Conservation (phyloP, 2,329 filamentous ascomycete species). For the Nemania bipapillata region DNA sequence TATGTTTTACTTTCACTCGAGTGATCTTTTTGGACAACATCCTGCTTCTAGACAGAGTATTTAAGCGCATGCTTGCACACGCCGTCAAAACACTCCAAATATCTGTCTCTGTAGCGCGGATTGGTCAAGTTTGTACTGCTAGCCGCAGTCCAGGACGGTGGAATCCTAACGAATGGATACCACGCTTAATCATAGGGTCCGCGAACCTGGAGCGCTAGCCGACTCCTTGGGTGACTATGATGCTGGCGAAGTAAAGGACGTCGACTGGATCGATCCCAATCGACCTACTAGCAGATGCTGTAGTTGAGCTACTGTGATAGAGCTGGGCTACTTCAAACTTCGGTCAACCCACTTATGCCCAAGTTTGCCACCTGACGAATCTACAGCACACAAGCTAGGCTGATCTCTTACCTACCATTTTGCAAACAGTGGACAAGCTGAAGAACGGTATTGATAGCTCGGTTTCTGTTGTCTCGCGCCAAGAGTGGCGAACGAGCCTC, state of each 20-base stretch:
- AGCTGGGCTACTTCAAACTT: not conserved
- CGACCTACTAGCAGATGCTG: constrained; percentile 21
- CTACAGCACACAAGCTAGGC: not conserved
- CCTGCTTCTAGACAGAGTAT: constrained; percentile 18
- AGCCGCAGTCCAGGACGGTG: constrained; percentile 21
- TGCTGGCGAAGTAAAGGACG: not conserved
- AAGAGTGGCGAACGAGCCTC: constrained; percentile 26
- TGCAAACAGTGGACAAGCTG: not conserved
- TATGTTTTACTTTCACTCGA: too few species aligned
- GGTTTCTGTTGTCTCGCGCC: constrained; percentile 11
- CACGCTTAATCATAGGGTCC: constrained; percentile 29
- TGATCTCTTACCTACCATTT: not conserved
- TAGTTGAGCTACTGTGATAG: constrained; percentile 18
- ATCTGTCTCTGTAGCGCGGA: constrained; percentile 18
- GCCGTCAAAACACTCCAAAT: constrained; percentile 2
- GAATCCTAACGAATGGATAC: constrained; percentile 34
- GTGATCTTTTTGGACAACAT: constrained; percentile 20
- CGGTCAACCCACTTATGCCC: not conserved
- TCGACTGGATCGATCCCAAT: constrained; percentile 30
- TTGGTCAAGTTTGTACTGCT: constrained; percentile 30
- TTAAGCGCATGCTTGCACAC: constrained; percentile 11
- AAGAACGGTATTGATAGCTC: not conserved
- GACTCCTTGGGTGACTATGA: constrained; percentile 25
- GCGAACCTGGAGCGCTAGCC: constrained; percentile 25
- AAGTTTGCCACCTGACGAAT: constrained; percentile 28